Conservation (phyloP, 805 yeast genomes). For the Saturnispora silvae region DNA sequence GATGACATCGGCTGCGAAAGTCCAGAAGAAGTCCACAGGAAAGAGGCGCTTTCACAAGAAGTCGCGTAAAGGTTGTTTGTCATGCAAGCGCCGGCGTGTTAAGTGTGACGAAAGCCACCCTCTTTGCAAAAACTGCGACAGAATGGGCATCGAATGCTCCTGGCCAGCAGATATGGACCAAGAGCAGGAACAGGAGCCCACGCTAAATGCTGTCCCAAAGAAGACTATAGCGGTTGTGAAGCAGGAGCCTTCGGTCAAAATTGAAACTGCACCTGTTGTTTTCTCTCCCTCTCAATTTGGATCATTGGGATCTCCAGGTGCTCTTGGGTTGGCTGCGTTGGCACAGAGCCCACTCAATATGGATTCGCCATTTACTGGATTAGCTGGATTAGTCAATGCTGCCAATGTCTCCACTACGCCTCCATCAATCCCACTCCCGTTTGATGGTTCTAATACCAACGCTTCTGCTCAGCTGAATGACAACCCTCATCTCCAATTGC, state of each 20-base stretch:
- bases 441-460: not conserved
- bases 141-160: constrained; percentile 70
- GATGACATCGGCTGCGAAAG: constrained; percentile 5
- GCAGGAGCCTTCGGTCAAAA: not conserved
- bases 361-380: constrained; percentile 2
- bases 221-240: not conserved
- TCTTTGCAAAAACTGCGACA: constrained; percentile 63
- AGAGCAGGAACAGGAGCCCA: not conserved
- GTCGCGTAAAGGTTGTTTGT: constrained; percentile 79
- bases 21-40: constrained; percentile 38
- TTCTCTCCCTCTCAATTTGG: constrained; percentile 6
- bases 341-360: constrained; percentile 8
- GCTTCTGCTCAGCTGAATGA: not conserved
- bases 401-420: constrained; percentile 6
- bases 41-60: constrained; percentile 85
- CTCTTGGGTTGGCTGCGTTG: constrained; percentile 11
- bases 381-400: constrained; percentile 2
- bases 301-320: constrained; percentile 12
- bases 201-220: not conserved
- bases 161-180: constrained; percentile 33
- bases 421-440: not conserved
- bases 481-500: constrained; percentile 8
- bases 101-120: constrained; percentile 89
- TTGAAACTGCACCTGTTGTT: not conserved
- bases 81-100: constrained; percentile 82